Conservation (phyloP, 768 basidiomycete genomes). For the Mycena kentingensis region DNA sequence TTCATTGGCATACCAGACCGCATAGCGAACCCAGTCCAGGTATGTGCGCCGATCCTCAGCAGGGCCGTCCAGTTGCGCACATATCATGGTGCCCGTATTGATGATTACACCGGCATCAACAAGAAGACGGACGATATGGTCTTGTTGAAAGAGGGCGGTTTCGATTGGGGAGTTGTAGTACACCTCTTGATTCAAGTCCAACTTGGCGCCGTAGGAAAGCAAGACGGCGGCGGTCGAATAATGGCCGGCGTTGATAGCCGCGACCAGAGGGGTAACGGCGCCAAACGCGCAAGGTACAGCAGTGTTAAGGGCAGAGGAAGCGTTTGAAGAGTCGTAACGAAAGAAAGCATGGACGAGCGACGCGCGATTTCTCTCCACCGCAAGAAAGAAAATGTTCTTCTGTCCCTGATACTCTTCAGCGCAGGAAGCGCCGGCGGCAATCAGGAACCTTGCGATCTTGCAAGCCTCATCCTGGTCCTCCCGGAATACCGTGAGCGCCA, state of each 20-base stretch:
- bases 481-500: slow-evolving; percentile 41
- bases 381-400: slow-evolving; percentile 41
- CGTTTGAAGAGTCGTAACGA: slow-evolving; percentile 44
- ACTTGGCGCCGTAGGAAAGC: slow-evolving; percentile 43
- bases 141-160: slow-evolving; percentile 35
- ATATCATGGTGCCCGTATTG: slow-evolving; percentile 33
- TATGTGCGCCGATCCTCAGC: slow-evolving; percentile 29
- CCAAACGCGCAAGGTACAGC: slow-evolving; percentile 33
- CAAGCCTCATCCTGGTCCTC: slow-evolving; percentile 44
- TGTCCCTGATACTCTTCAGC: slow-evolving; percentile 36
- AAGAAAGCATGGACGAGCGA: slow-evolving; percentile 44
- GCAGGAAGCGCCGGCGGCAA: slow-evolving; percentile 43
- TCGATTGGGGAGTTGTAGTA: slow-evolving; percentile 42
- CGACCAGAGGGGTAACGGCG: slow-evolving; percentile 39
- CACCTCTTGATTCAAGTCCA: slow-evolving; percentile 37
- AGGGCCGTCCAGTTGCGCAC: slow-evolving; percentile 24
- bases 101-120: slow-evolving; percentile 38
- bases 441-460: slow-evolving; percentile 41
- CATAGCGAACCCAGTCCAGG: slow-evolving; percentile 42
- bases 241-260: slow-evolving; percentile 35
- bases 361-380: slow-evolving; percentile 37
- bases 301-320: slow-evolving; percentile 40
- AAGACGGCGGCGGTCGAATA: slow-evolving; percentile 38
- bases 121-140: slow-evolving; percentile 42
- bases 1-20: slow-evolving; percentile 25